Evolutionary conservation across 345 rosid species (phyloP).

Genomic region (Eucalyptus pumila): DNA sequence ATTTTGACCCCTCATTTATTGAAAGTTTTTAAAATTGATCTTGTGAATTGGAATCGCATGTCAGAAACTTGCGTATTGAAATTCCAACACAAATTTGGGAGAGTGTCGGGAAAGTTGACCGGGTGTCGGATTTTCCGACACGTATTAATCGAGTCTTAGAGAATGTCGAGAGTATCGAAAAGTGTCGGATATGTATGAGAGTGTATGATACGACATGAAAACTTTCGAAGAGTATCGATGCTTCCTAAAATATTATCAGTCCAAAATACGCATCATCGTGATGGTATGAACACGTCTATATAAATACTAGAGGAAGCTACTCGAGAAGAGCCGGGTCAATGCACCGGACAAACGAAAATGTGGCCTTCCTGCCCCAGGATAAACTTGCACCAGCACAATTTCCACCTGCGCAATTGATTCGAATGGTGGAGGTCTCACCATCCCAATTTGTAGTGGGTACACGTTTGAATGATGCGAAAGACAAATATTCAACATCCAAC

Average conservation of each 20-base stretch:
- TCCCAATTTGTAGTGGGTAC: background rate
- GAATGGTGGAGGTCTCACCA: background rate
- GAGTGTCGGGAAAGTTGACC: too few species aligned
- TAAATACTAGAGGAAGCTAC: background rate
- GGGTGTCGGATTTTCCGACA: too few species aligned
- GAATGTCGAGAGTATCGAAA: fast-evolving
- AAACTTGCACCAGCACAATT: background rate
- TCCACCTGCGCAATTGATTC: background rate
- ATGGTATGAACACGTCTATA: background rate
- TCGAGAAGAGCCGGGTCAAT: background rate
- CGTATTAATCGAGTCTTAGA: too few species aligned
- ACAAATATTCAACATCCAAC: background rate
- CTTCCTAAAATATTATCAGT: too few species aligned
- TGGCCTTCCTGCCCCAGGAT: background rate
- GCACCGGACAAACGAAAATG: background rate
- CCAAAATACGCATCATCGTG: background rate
- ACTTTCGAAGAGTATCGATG: fast-evolving
- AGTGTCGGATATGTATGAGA: too few species aligned
- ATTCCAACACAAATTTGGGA: too few species aligned
- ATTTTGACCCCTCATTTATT: too few species aligned
- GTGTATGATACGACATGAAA: too few species aligned
- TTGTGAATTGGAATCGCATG: fast-evolving
- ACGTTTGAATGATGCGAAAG: background rate
- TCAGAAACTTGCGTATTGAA: fast-evolving
- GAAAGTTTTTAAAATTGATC: too few species aligned